A percentile compares a stretch with the other conserved stretches of the same genome.
Evolutionary conservation across 208 protist species (phyloP).

Genomic region (Trypanosoma platydactyli): DNA sequence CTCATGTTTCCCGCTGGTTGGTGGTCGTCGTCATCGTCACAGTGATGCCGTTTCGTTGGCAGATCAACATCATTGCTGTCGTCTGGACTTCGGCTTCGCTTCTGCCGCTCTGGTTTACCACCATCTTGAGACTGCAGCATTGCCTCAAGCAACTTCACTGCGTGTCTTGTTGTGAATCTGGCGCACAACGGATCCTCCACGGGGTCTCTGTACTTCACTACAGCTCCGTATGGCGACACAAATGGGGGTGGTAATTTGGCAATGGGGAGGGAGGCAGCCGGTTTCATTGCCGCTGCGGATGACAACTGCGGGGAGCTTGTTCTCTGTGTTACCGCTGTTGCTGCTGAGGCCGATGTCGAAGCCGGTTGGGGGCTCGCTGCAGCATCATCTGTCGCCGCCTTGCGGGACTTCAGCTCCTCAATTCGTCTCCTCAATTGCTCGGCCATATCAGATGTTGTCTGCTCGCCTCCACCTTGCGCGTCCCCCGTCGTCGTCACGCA

Average conservation of each 20-base stretch:
- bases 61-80: slow-evolving; percentile 1
- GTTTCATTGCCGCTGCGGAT: neutral
- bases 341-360: neutral
- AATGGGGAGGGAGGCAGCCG: slow-evolving; percentile 10
- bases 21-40: neutral
- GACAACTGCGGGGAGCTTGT: neutral
- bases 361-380: neutral
- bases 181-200: slow-evolving; percentile 50
- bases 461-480: too few species aligned
- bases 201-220: slow-evolving; percentile 54
- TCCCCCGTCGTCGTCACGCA: too few species aligned
- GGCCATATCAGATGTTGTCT: slow-evolving; percentile 11
- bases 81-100: slow-evolving; percentile 6
- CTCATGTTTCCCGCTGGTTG: neutral
- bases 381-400: slow-evolving; percentile 14
- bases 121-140: neutral
- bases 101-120: neutral
- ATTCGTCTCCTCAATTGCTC: slow-evolving; percentile 15
- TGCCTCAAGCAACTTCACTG: slow-evolving; percentile 26
- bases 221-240: slow-evolving; percentile 40
- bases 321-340: neutral
- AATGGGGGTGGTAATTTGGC: slow-evolving; percentile 51
- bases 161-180: slow-evolving; percentile 34
- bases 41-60: slow-evolving; percentile 15
- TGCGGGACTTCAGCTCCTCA: slow-evolving; percentile 18